phyloP scores from a whole-genome alignment of 2,329 filamentous ascomycete species.

The Gremmenia infestans region DNA sequence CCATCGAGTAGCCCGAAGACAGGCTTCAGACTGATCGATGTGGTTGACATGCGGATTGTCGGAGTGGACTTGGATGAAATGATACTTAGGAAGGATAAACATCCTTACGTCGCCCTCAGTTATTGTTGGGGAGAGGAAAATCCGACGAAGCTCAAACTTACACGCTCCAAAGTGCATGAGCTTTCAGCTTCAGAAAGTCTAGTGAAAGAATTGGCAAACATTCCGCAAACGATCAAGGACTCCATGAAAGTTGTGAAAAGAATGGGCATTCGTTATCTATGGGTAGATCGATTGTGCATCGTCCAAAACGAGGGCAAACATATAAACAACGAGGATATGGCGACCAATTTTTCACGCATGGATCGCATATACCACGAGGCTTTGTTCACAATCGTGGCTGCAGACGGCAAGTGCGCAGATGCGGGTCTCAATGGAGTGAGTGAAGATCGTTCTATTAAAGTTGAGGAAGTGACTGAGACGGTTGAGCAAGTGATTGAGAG shows the following conservation, averaged over 20 bases:
- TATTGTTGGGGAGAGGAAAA: background rate
- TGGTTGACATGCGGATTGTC: background rate
- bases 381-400: slow-evolving; percentile 41
- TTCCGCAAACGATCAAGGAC: slow-evolving; percentile 23
- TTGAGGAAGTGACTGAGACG: background rate
- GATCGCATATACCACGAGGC: slow-evolving; percentile 42
- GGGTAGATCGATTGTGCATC: slow-evolving; percentile 37
- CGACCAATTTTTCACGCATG: slow-evolving; percentile 41
- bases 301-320: slow-evolving; percentile 44
- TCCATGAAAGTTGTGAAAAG: slow-evolving; percentile 42
- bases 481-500: background rate
- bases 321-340: slow-evolving; percentile 36
- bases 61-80: background rate
- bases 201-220: background rate
- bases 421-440: slow-evolving; percentile 24
- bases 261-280: slow-evolving; percentile 40
- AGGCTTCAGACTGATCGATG: background rate
- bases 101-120: background rate
- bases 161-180: background rate
- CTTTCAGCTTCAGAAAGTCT: background rate
- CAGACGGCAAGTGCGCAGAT: slow-evolving; percentile 30
- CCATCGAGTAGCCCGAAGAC: background rate
- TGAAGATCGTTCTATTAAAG: background rate
- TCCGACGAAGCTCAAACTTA: background rate
- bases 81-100: too few relatives aligned